phyloP scores from a whole-genome alignment of 176 grass and related monocot genomes.

The Leersia perrieri region DNA sequence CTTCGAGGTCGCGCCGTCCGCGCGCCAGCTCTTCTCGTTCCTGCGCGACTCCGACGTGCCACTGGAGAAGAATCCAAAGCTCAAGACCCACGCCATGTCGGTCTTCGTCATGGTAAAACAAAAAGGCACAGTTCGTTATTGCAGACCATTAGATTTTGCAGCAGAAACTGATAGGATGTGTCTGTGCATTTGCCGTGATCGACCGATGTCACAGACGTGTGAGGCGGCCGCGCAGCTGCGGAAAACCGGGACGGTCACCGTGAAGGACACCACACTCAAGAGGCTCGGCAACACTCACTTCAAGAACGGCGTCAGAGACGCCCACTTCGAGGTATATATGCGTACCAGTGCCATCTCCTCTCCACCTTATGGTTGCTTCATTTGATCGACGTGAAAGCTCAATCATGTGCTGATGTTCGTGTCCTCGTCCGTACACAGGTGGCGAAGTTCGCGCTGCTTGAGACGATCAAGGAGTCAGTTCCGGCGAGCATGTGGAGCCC shows the following conservation, averaged over 20 bases:
- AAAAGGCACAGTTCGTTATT: background rate
- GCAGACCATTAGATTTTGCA: background rate
- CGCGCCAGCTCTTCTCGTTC: constrained; percentile 69
- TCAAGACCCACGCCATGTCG: constrained; percentile 79
- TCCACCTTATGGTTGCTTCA: background rate
- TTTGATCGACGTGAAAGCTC: background rate
- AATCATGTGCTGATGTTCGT: background rate
- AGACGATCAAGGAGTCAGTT: constrained; percentile 66
- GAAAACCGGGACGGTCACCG: constrained; percentile 77
- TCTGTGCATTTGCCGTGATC: background rate
- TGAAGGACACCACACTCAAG: constrained; percentile 84
- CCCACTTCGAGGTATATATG: constrained; percentile 63
- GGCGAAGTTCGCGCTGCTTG: constrained; percentile 66
- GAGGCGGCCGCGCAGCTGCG: constrained; percentile 81
- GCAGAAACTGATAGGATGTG: background rate
- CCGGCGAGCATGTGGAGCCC: constrained; percentile 67
- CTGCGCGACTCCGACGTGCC: constrained; percentile 71
- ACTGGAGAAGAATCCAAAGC: constrained; percentile 78
- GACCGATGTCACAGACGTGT: constrained; percentile 49
- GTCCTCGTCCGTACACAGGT: constrained; percentile 34
- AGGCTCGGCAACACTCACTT: constrained; percentile 62
- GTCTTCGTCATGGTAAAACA: constrained; percentile 77
- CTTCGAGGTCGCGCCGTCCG: constrained; percentile 88
- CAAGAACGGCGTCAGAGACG: constrained; percentile 58
- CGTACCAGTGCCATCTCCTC: too few species aligned